A percentile compares a stretch with the other conserved stretches of the same genome.
Evolutionary conservation across 2,329 filamentous ascomycete species (phyloP).

Genomic region (Neocatenulostroma microsporum): DNA sequence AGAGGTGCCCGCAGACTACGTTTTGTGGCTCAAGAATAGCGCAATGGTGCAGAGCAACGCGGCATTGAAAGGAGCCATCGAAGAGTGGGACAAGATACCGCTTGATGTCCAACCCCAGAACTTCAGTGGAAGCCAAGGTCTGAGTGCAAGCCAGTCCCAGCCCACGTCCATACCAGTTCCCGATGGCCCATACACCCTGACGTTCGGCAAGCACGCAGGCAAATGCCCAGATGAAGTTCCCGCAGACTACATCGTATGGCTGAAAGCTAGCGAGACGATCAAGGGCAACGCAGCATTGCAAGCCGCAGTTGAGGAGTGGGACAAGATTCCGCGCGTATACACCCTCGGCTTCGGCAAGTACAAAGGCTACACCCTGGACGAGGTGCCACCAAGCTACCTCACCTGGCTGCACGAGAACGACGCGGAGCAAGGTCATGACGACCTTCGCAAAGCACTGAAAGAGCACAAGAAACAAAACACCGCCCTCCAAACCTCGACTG

Average conservation of each 20-base stretch:
- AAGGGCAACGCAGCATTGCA: not conserved
- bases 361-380: conserved; percentile 1
- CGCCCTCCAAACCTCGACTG: not conserved
- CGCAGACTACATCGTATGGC: not conserved
- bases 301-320: not conserved
- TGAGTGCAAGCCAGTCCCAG: too few species aligned
- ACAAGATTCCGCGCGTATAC: not conserved
- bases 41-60: not conserved
- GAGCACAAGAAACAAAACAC: not conserved
- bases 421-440: not conserved
- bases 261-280: not conserved
- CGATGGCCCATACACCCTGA: not conserved
- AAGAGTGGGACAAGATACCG: too few species aligned
- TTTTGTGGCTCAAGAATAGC: not conserved
- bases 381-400: conserved; percentile 1
- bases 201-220: not conserved
- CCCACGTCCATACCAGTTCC: too few species aligned
- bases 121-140: too few species aligned
- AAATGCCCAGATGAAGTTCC: not conserved
- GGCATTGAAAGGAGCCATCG: not conserved
- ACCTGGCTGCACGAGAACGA: not conserved
- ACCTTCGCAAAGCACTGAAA: not conserved
- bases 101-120: too few species aligned
- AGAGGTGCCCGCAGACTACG: not conserved
- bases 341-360: not conserved